phyloP scores from a whole-genome alignment of 2,329 filamentous ascomycete genomes.

The Byssoonygena ceratinophila region DNA sequence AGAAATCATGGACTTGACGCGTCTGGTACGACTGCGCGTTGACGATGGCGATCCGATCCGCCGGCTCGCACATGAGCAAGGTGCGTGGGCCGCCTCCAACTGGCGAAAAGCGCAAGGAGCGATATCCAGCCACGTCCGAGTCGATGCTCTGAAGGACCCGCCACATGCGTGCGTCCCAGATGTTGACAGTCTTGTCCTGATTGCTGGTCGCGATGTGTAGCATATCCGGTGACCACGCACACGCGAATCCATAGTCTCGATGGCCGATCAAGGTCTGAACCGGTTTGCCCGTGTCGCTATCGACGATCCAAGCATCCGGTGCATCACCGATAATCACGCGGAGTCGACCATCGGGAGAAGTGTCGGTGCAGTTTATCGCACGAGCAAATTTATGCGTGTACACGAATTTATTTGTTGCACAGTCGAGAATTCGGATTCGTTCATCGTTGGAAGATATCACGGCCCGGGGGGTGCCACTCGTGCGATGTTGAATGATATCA shows the following conservation, averaged over 20 bases:
- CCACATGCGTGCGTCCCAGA: slow-evolving; percentile 39
- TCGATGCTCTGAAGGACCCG: slow-evolving; percentile 32
- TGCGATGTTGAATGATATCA: slow-evolving; percentile 42
- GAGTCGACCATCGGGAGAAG: slow-evolving; percentile 35
- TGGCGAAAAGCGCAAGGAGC: slow-evolving; percentile 36
- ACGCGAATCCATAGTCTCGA: slow-evolving; percentile 38
- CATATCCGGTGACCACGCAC: slow-evolving; percentile 40
- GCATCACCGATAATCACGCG: slow-evolving; percentile 39
- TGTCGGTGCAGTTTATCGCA: slow-evolving; percentile 38
- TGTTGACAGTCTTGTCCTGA: slow-evolving; percentile 38
- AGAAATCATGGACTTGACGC: slow-evolving; percentile 38
- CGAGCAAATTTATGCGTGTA: slow-evolving; percentile 30
- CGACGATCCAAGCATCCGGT: slow-evolving; percentile 33
- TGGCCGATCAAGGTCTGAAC: slow-evolving; percentile 33
- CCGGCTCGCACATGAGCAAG: slow-evolving; percentile 35
- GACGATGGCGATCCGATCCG: slow-evolving; percentile 37
- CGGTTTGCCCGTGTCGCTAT: slow-evolving; percentile 34
- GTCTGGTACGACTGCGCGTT: slow-evolving; percentile 35
- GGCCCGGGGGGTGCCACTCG: slow-evolving; percentile 40
- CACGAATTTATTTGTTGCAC: slow-evolving; percentile 36
- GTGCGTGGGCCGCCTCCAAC: slow-evolving; percentile 36
- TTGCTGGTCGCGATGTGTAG: slow-evolving; percentile 39
- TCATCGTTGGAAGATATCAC: slow-evolving; percentile 50
- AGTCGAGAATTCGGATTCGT: slow-evolving; percentile 46
- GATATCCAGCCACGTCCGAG: slow-evolving; percentile 37